phyloP scores from a whole-genome alignment of 805 yeast genomes.

The Ogataea sp. region DNA sequence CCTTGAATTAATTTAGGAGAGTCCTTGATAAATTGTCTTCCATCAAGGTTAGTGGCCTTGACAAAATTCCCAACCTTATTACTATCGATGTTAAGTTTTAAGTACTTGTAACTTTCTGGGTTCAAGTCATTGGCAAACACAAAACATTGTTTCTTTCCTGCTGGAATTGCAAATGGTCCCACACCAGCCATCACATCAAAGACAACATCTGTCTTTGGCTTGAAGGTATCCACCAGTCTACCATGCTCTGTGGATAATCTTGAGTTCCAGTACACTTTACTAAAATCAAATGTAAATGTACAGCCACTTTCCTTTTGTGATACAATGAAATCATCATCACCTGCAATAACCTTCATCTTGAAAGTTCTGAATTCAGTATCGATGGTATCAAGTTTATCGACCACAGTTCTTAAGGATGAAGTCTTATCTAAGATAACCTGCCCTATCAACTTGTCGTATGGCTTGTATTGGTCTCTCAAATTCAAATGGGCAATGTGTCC shows the following conservation, averaged over 20 bases:
- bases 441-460: conserved; percentile 76
- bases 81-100: conserved; percentile 50
- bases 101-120: conserved; percentile 72
- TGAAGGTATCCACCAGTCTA: conserved; percentile 52
- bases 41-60: conserved; percentile 65
- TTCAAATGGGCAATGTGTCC: conserved; percentile 96
- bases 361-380: conserved; percentile 87
- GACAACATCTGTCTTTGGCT: conserved; percentile 62
- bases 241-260: conserved; percentile 91
- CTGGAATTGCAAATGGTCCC: conserved; percentile 97
- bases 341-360: conserved; percentile 90
- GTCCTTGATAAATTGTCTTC: conserved; percentile 65
- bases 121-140: conserved; percentile 92
- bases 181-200: conserved; percentile 98
- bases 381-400: conserved; percentile 81
- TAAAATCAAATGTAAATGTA: conserved; percentile 77
- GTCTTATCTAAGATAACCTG: conserved; percentile 86
- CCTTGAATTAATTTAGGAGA: conserved; percentile 46
- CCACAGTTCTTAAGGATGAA: conserved; percentile 76
- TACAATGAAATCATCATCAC: conserved; percentile 65
- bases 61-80: conserved; percentile 62
- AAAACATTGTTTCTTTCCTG: conserved; percentile 73
- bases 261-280: conserved; percentile 96
- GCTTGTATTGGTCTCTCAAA: conserved; percentile 74
- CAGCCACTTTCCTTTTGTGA: conserved; percentile 87